Evolutionary conservation across 108 stramenopile genomes (phyloP), one percentile per base, ranked within the genome.

Genomic region (Aurantiochytrium sp.): DNA sequence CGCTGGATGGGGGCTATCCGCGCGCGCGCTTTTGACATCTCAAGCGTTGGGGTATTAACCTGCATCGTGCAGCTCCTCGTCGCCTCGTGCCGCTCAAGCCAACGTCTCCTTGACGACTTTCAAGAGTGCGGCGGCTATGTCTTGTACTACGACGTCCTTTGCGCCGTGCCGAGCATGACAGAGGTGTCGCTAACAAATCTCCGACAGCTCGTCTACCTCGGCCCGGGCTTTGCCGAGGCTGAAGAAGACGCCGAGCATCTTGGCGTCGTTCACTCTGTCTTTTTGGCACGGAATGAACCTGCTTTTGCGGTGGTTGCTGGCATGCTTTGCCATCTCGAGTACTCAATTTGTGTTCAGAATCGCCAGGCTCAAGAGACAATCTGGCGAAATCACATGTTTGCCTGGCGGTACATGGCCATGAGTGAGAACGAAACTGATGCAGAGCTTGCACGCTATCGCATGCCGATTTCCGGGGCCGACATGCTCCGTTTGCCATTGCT

Each of bases 261-360:
- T 35, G 76, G 76, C 25, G 76, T 83, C 51, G 76, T 83, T 12
- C 76, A 83, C 28, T 83, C 76, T 6, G 51, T 83, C 12, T 83
- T 53, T 53, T 4, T 83, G 45, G 76, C 76, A 8, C 76, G 76
- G 0, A 83, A 83, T 23, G 76, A 83, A 45, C 51, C 49, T 23
- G 76, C 76, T 53, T 83, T 83, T 53, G 76, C 76, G 10, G 76
- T 83, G 10, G 76, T 83, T 6, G 45, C 76, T 0, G 76, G 49
- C 76, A 53, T 83, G 76, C 76, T 83, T 53, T 83, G 76, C 4
- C 76, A 83, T 83, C 28, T 83, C n/a, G 49, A 83, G 76, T 53
- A 53, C 51, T 3, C 76, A n/a, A 53, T 53, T 28, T 83, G 76
- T 23, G 76, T 16, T 19, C 76, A 83, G 25, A 53, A 83, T 28